phyloP scores from a whole-genome alignment of 2,329 filamentous ascomycete genomes.

The Fusarium virguliforme region DNA sequence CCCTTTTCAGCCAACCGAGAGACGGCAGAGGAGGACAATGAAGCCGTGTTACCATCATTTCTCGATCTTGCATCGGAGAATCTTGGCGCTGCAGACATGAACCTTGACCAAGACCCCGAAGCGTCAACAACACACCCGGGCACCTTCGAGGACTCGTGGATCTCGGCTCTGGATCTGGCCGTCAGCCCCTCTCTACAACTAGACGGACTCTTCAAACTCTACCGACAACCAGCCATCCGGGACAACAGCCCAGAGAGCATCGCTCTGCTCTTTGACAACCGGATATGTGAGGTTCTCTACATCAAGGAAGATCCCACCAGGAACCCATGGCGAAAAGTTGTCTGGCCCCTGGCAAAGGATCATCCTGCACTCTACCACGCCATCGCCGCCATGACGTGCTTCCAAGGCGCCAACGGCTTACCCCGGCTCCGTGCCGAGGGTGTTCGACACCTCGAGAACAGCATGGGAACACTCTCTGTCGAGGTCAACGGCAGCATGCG shows the following conservation, averaged over 20 bases:
- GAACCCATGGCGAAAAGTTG: slow-evolving; percentile 36
- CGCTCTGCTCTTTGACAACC: slow-evolving; percentile 26
- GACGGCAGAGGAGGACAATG: background rate
- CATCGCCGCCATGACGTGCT: slow-evolving; percentile 39
- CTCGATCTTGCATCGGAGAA: slow-evolving; percentile 5
- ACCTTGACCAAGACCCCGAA: background rate
- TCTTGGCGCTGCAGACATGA: background rate
- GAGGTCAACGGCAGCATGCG: slow-evolving; percentile 11
- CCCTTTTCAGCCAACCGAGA: background rate
- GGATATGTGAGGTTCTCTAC: slow-evolving; percentile 32
- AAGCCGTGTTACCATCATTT: background rate
- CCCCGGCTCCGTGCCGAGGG: slow-evolving; percentile 29
- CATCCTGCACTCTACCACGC: slow-evolving; percentile 35
- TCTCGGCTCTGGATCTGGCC: background rate
- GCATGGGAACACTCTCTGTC: slow-evolving; percentile 22
- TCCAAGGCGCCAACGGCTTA: slow-evolving; percentile 24
- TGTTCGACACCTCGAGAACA: slow-evolving; percentile 18
- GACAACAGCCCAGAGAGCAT: slow-evolving; percentile 33
- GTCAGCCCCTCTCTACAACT: background rate
- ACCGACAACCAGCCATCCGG: slow-evolving; percentile 16
- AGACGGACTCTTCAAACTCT: slow-evolving; percentile 19
- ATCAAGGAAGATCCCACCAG: slow-evolving; percentile 28
- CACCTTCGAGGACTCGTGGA: background rate
- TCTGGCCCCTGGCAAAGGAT: slow-evolving; percentile 35
- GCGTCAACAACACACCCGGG: no score